Evolutionary conservation across 768 basidiomycete genomes (phyloP).

Genomic region (Pulveroboletus ravenelii): DNA sequence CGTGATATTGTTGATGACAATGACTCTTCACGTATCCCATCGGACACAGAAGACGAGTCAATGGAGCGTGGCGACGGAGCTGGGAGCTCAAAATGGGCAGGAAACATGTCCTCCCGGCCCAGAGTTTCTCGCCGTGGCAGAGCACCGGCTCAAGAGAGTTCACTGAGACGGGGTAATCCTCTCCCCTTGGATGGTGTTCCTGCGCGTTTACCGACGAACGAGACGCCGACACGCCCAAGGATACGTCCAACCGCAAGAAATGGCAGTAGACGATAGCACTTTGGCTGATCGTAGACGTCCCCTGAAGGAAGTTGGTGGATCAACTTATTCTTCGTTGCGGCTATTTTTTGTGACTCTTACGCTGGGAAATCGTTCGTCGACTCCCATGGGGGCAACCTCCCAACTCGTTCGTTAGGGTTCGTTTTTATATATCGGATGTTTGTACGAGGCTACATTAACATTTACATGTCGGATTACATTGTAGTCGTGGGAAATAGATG

Average conservation of each 20-base stretch:
- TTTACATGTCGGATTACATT: conserved; percentile 8
- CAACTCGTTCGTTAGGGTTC: conserved; percentile 11
- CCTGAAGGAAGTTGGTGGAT: neutral
- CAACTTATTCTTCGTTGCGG: neutral
- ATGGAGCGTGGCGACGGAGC: conserved; percentile 29
- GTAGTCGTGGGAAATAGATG: conserved; percentile 25
- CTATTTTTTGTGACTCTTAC: conserved; percentile 11
- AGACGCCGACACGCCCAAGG: conserved; percentile 62
- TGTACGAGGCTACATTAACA: conserved; percentile 1
- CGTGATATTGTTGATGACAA: conserved; percentile 27
- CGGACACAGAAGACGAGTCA: conserved; percentile 30
- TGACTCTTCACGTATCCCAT: conserved; percentile 22
- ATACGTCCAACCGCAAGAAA: conserved; percentile 38
- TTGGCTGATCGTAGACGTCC: neutral
- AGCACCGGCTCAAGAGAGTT: conserved; percentile 17
- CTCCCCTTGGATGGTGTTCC: conserved; percentile 31
- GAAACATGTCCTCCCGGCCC: conserved; percentile 19
- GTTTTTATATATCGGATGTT: conserved; percentile 8
- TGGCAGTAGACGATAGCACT: conserved; percentile 42
- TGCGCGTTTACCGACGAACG: conserved; percentile 38
- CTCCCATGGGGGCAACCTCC: conserved; percentile 1
- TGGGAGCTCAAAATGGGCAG: conserved; percentile 29
- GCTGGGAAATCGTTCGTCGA: neutral
- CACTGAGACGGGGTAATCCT: conserved; percentile 24
- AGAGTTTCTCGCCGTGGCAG: conserved; percentile 15